A percentile compares a stretch with the other conserved stretches of the same genome.
Conservation (phyloP, 2,329 filamentous ascomycete genomes). For the Aureobasidium sp. region DNA sequence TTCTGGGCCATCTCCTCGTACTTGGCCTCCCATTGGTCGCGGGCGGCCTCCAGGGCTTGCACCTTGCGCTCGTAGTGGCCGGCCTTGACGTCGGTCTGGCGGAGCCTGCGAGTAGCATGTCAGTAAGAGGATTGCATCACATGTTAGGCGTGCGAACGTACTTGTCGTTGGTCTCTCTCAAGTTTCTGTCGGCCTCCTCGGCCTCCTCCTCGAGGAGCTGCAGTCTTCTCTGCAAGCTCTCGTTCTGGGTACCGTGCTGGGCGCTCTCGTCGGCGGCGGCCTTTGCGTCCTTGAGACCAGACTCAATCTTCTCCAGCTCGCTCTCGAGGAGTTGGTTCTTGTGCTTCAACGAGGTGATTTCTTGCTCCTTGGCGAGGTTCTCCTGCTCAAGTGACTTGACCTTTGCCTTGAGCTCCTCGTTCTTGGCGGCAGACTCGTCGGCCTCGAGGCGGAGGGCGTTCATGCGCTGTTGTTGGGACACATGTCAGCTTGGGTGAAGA, state of each 20-base stretch:
- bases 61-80: slow-evolving; percentile 99
- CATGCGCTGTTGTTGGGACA: slow-evolving; percentile 62
- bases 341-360: slow-evolving; percentile 93
- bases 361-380: slow-evolving; percentile 93
- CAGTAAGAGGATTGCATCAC: not conserved
- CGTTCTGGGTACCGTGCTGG: slow-evolving; percentile 80
- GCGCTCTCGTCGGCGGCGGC: slow-evolving; percentile 72
- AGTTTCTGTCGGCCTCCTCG: slow-evolving; percentile 90
- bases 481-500: slow-evolving; percentile 16
- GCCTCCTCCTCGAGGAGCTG: slow-evolving; percentile 97
- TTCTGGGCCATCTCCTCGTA: slow-evolving; percentile 97
- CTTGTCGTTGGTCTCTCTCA: slow-evolving; percentile 98
- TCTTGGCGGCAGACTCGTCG: slow-evolving; percentile 72
- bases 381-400: slow-evolving; percentile 83
- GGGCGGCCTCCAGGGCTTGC: slow-evolving; percentile 83
- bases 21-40: slow-evolving; percentile 93
- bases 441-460: slow-evolving; percentile 88
- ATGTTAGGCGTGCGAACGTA: slow-evolving; percentile 43
- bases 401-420: slow-evolving; percentile 78
- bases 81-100: slow-evolving; percentile 98
- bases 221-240: slow-evolving; percentile 82
- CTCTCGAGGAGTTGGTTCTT: slow-evolving; percentile 85
- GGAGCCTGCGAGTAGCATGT: slow-evolving; percentile 57
- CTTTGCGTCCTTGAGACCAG: slow-evolving; percentile 77
- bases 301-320: slow-evolving; percentile 90